Percentiles rank a stretch among this genome's conserved stretches.
These are phyloP conservation scores for Saccharomyces hybrid DNA, from an alignment of 1,139 yeast species.

Conservation along the genomic window DNA sequence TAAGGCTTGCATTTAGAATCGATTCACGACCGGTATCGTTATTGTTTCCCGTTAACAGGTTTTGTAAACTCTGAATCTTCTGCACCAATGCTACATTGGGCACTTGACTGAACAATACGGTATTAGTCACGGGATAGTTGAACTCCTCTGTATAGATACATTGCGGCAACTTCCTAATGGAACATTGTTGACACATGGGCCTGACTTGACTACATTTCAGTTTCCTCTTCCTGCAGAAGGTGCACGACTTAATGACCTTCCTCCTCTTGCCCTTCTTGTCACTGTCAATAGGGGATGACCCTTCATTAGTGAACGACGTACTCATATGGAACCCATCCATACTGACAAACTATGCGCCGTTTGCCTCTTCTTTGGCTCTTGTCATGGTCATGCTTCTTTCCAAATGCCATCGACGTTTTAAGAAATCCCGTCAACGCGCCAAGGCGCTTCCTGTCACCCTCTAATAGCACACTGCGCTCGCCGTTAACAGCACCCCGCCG, in stretches of 20 bases:
- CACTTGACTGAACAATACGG: slow-evolving; percentile 18
- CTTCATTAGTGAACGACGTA: not conserved
- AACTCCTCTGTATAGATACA: slow-evolving; percentile 24
- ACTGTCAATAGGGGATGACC: not conserved
- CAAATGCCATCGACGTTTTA: not conserved
- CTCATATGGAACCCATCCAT: not conserved
- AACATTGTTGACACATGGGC: slow-evolving; percentile 25
- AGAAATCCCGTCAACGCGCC: not conserved
- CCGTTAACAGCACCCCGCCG: not conserved
- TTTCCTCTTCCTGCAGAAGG: slow-evolving; percentile 28
- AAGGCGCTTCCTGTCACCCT: not conserved
- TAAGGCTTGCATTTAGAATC: not conserved
- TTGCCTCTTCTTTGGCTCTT: not conserved
- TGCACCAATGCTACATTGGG: slow-evolving; percentile 23
- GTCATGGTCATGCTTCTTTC: not conserved
- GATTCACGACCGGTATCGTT: not conserved
- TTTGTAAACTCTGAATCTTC: slow-evolving; percentile 18
- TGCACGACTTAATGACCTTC: slow-evolving; percentile 26
- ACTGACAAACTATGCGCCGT: not conserved
- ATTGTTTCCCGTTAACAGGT: not conserved
- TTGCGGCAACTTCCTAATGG: slow-evolving; percentile 17
- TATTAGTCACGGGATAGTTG: slow-evolving; percentile 16
- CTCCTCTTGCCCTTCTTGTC: slow-evolving; percentile 11
- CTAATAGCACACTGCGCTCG: not conserved
- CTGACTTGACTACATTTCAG: slow-evolving; percentile 27